Evolutionary conservation across 169 alveolate genomes (phyloP), one percentile per base, ranked within the genome.

Genomic region (Babesia ovis): DNA sequence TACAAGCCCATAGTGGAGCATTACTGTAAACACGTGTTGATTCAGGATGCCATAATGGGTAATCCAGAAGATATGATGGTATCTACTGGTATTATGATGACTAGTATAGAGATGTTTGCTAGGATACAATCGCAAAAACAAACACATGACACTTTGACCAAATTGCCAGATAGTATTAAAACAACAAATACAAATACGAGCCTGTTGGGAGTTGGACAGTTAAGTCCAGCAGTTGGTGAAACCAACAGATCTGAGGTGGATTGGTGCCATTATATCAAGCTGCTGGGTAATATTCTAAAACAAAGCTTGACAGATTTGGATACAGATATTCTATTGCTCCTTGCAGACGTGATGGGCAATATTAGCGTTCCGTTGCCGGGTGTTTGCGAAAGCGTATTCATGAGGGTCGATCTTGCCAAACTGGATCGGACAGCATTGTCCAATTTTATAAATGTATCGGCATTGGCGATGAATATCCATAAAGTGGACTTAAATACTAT

Each of bases 291-390:
- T 34, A 34, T 22, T 3, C 9, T 37, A 1, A 31, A 34, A 16
- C 50, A 57, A 16, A 20, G 12, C 6, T 20, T 37, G 32, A 8
- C 29, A 14, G 45, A 12, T 3, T 9, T 64, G 34, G 74, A 64
- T 46, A 20, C n/a, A 9, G 51, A 31, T 11, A 14, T 34, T n/a
- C 4, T 64, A 39, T 5, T 64, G 9, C 29, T 50, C 31, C 32
- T 64, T 14, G 61, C 61, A n/a, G 61, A 64, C 50, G 3, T 23
- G 32, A 23, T 64, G 60, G 74, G 55, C 23, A 64, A 43, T 39
- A 46, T 50, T 39, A 46, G 53, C 31, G 0, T 64, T 16, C 74
- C 59, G 1, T 50, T 56, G 12, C 57, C 74, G 2, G 9, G 11
- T 27, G 50, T 25, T 3, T 45, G 42, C 18, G 61, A 64, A 37